Conservation (phyloP, 345 rosid species). For the Salix suchowensis region DNA sequence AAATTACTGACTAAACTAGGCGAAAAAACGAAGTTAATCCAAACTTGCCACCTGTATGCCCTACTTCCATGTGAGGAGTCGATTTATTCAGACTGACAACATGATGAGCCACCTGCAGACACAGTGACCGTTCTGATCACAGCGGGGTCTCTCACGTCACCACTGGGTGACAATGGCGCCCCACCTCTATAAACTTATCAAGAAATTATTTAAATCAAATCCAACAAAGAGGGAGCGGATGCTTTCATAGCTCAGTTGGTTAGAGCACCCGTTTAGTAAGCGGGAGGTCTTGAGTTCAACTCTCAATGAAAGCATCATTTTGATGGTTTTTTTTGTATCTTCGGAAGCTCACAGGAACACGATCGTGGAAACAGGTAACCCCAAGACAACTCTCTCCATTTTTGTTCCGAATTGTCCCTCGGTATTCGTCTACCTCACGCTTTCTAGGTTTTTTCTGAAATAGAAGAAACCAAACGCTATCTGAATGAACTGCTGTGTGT, state of each 20-base stretch:
- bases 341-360: no score
- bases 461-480: not conserved
- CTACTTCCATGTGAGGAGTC: constrained; percentile 6
- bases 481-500: not conserved
- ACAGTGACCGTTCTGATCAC: not conserved
- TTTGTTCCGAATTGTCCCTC: no score
- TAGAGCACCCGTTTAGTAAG: constrained; percentile 97
- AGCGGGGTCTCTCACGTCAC: constrained; percentile 17
- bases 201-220: rapidly evolving
- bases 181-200: not conserved
- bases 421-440: not conserved
- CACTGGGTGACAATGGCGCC: constrained; percentile 13
- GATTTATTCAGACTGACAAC: not conserved
- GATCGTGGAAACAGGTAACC: not conserved
- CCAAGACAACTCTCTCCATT: not conserved
- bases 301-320: constrained; percentile 71
- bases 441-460: not conserved
- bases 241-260: constrained; percentile 77
- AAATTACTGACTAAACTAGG: not conserved
- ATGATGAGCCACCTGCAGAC: not conserved
- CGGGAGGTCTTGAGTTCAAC: constrained; percentile 98
- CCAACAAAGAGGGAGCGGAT: not conserved
- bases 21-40: no score
- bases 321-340: no score
- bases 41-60: not conserved